These are phyloP conservation scores for Debaryomyces nepalensis DNA, from an alignment of 1,139 yeast genomes.

Conservation along the genomic window DNA sequence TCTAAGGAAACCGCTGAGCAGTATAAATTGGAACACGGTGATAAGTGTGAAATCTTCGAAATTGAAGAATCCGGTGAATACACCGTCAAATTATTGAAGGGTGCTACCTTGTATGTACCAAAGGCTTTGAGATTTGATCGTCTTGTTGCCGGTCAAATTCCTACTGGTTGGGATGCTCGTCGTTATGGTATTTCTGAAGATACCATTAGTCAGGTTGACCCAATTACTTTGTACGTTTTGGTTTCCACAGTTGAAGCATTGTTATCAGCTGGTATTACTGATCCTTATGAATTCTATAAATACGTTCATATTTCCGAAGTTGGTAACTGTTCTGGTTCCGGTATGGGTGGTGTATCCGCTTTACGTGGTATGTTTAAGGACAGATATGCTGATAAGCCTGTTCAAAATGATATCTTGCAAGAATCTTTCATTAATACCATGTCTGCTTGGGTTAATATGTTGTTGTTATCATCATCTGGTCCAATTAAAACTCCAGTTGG, in stretches of 20 bases:
- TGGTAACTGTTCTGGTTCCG: constrained; percentile 99
- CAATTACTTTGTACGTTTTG: constrained; percentile 87
- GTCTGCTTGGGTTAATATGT: constrained; percentile 99
- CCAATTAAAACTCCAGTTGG: constrained; percentile 99
- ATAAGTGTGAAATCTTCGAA: constrained; percentile 88
- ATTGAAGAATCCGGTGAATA: constrained; percentile 90
- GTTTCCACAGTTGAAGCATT: constrained; percentile 96
- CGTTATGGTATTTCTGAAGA: constrained; percentile 95
- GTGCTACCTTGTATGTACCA: constrained; percentile 89
- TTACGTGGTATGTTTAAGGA: constrained; percentile 97
- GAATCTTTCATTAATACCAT: constrained; percentile 98
- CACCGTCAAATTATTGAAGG: constrained; percentile 87
- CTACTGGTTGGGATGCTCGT: constrained; percentile 97
- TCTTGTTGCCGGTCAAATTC: constrained; percentile 98
- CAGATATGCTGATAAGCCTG: constrained; percentile 88
- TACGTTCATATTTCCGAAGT: constrained; percentile 97
- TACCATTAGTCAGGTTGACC: constrained; percentile 92
- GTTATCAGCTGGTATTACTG: constrained; percentile 91
- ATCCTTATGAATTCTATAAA: constrained; percentile 97
- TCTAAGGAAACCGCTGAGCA: constrained; percentile 95
- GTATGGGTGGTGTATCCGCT: constrained; percentile 99
- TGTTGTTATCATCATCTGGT: constrained; percentile 95
- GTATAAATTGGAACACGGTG: constrained; percentile 93
- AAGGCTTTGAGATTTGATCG: constrained; percentile 96
- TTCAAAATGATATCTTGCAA: constrained; percentile 94